These are phyloP conservation scores for Kockiozyma suomiensis DNA, from an alignment of 805 yeast genomes.

Conservation along the genomic window DNA sequence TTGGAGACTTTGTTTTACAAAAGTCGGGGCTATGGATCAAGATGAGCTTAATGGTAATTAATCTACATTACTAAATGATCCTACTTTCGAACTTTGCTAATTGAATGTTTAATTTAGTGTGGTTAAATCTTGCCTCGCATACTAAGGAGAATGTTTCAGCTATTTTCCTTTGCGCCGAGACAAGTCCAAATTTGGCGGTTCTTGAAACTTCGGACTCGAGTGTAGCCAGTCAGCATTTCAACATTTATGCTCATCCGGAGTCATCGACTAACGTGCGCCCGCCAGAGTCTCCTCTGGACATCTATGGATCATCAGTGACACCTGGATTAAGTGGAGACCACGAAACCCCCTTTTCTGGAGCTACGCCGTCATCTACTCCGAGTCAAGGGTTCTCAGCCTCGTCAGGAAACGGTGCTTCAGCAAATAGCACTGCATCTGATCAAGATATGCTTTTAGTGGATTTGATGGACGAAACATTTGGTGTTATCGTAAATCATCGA, in stretches of 20 bases:
- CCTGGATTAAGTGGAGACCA: constrained; percentile 13
- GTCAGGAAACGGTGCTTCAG: constrained; percentile 6
- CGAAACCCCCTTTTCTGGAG: constrained; percentile 21
- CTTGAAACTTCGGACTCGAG: constrained; percentile 19
- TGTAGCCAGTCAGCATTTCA: constrained; percentile 9
- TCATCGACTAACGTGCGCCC: constrained; percentile 22
- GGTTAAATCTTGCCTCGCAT: constrained; percentile 31
- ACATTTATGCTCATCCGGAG: constrained; percentile 20
- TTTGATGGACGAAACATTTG: constrained; percentile 40
- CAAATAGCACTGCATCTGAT: constrained; percentile 8
- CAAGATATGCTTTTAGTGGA: constrained; percentile 39
- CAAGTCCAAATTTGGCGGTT: constrained; percentile 28
- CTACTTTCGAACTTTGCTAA: too few species aligned
- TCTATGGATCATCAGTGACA: constrained; percentile 25
- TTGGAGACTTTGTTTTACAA: constrained; percentile 44
- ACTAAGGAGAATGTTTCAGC: constrained; percentile 16
- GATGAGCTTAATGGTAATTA: constrained; percentile 38
- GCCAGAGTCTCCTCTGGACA: constrained; percentile 40
- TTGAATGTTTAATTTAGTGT: too few species aligned
- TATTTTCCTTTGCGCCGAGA: constrained; percentile 21
- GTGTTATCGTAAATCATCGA: constrained; percentile 36
- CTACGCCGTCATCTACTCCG: constrained; percentile 27
- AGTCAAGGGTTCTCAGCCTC: constrained; percentile 16
- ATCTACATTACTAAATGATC: neutral
- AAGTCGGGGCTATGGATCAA: constrained; percentile 43